Evolutionary conservation across 345 rosid species (phyloP), one percentile per base, ranked within the genome.

Genomic region (Brassica rapa): DNA sequence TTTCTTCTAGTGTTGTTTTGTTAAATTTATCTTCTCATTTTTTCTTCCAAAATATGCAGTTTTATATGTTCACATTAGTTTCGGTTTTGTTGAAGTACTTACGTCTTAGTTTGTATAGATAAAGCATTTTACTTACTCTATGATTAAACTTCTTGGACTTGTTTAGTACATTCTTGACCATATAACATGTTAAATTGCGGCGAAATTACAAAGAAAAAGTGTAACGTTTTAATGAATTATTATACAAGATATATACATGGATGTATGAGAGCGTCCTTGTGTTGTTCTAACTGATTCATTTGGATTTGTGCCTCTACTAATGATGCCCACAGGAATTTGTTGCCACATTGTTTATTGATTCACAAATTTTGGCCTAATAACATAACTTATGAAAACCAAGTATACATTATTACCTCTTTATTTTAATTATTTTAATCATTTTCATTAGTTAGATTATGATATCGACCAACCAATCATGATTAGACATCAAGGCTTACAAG

Each of bases 281-380:
- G 62, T 74, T 79, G 76, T 53, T 69, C 59, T 62, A 63, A 53
- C 39, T 63, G 62, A 72, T 74, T 63, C 83, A 72, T 70, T 75
- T 41, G 68, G 37, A 75, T 64, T 41, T 63, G 57, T 80, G 79
- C 72, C 83, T 56, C 83, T 56, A 74, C 72, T 74, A 74, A 80
- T 74, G 51, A 80, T 74, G 62, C 72, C 83, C 83, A 80, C 80
- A 75, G 57, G 64, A 70, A 75, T 70, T 80, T 32, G 69, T 74
- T 56, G 83, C 72, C 83, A 80, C 72, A 75, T 75, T 80, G 76
- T 80, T 80, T 80, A 80, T 74, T 69, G 75, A 74, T 74, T 74
- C 71, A 39, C 76, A 74, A 63, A 25, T 25, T 74, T 74, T 69
- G 76, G 79, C 83, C 83, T 74, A 80, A 80, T 80, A 68, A 74